A percentile compares a stretch with the other conserved stretches of the same genome.
phyloP scores from a whole-genome alignment of 306 rosid species.

The Erythrophleum fordii region DNA sequence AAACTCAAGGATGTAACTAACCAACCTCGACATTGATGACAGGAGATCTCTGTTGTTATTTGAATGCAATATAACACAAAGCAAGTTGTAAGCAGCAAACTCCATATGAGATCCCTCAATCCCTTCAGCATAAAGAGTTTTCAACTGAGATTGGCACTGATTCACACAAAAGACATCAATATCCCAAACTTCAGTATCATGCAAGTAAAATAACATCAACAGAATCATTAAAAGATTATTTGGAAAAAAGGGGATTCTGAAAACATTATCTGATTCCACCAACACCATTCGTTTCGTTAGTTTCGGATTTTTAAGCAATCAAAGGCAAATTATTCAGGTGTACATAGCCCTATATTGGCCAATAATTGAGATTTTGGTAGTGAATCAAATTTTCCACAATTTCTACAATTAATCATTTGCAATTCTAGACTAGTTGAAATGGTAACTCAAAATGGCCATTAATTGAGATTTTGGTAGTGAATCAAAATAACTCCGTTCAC shows the following conservation, averaged over 20 bases:
- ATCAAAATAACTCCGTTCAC: no score
- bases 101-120: slow-evolving; percentile 90
- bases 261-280: neutral
- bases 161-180: slow-evolving; percentile 42
- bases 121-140: slow-evolving; percentile 87
- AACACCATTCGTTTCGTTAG: neutral
- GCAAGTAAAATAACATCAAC: slow-evolving; percentile 17
- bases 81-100: slow-evolving; percentile 95
- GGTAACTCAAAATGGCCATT: neutral
- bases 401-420: slow-evolving; percentile 9
- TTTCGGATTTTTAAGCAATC: neutral
- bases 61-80: slow-evolving; percentile 91
- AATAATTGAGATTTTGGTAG: neutral
- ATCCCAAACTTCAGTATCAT: slow-evolving; percentile 21
- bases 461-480: no score
- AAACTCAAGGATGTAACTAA: slow-evolving; percentile 18
- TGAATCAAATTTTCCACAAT: slow-evolving; percentile 2
- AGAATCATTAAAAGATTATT: neutral
- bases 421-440: slow-evolving; percentile 12
- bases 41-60: slow-evolving; percentile 88
- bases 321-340: neutral
- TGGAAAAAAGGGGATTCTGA: neutral
- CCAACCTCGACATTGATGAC: slow-evolving; percentile 85
- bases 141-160: slow-evolving; percentile 94
- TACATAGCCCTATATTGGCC: neutral